Percentiles rank a stretch among this genome's conserved stretches.
phyloP scores from a whole-genome alignment of 257 asterid species.

The Echites panduratus region DNA sequence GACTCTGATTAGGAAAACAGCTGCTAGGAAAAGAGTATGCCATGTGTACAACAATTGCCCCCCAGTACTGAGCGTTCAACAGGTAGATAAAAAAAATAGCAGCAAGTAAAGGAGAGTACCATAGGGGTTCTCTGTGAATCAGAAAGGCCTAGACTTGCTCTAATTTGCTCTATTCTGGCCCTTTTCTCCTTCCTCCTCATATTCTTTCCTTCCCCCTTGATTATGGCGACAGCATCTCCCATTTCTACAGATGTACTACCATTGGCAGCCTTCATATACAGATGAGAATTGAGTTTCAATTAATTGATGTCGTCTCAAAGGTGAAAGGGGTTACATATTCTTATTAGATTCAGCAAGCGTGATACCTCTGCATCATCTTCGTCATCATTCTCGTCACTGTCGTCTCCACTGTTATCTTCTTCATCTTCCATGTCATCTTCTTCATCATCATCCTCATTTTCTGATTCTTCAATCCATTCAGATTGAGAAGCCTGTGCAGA shows the following conservation, averaged over 20 bases:
- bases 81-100: background rate
- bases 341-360: background rate
- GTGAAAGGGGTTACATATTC: background rate
- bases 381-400: conserved; percentile 48
- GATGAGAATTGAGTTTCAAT: conserved; percentile 8
- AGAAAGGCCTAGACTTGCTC: conserved; percentile 97
- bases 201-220: conserved; percentile 74
- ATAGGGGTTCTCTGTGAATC: conserved; percentile 91
- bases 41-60: background rate
- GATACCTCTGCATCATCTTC: conserved; percentile 59
- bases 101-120: conserved; percentile 35
- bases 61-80: background rate
- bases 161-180: conserved; percentile 83
- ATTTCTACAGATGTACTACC: conserved; percentile 42
- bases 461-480: conserved; percentile 92
- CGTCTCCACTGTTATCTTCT: conserved; percentile 53
- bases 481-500: conserved; percentile 75
- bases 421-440: conserved; percentile 58
- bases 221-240: conserved; percentile 90
- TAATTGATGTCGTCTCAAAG: background rate
- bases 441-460: conserved; percentile 59
- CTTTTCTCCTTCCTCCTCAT: conserved; percentile 91
- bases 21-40: background rate
- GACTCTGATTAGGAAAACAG: background rate
- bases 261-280: conserved; percentile 36